Base-by-base conservation (phyloP, 1,284 basidiomycete species). In the Pseudozyma sp. region DNA sequence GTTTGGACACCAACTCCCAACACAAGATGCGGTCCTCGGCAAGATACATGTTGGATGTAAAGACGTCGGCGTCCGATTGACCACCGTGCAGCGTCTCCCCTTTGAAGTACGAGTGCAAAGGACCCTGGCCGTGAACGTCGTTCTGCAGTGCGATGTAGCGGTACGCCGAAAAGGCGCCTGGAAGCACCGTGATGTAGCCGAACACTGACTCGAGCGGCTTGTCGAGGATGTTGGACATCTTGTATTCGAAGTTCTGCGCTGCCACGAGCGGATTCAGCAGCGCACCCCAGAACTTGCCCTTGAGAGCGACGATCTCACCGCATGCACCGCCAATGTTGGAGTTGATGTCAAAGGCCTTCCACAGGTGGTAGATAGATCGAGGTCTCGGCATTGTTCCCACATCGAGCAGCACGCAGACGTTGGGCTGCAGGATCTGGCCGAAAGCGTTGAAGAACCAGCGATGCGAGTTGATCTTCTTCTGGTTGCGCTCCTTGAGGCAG, bases 321-420 rank as follows among this genome's bases (percentile, higher is more conserved):
- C 94, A 97, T 5, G 96, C 95, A 31, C 96, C 95, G 0, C 94
- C 95, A 35, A 97, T 93, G 74, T 96, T 95, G 31, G 92, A 92
- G 85, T 97, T 94, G 85, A 94, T 92, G 83, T 97, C 94, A 72
- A 98, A 97, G 5, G 93, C 92, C 85, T 97, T 97, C 95, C 95
- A 97, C 10, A 98, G 87, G 80, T 97, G 93, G 85, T 97, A 98
- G 80, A 97, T 95, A 39, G 70, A 71, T 13, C 67, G 59, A 4
- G 77, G 54, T 24, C 80, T 43, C 0, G 95, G 95, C 88, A 91
- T 90, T 0, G 95, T 98, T 1, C 95, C 96, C 19, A 97, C 94
- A 80, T 98, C 95, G 45, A 98, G 89, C 24, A 99, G 88, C 9
- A 98, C 90, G 82, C 94, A 97, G 42, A 98, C 93, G 81, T 96